Conservation (phyloP, 2,329 filamentous ascomycete species). For the Karstenula rhodostoma region DNA sequence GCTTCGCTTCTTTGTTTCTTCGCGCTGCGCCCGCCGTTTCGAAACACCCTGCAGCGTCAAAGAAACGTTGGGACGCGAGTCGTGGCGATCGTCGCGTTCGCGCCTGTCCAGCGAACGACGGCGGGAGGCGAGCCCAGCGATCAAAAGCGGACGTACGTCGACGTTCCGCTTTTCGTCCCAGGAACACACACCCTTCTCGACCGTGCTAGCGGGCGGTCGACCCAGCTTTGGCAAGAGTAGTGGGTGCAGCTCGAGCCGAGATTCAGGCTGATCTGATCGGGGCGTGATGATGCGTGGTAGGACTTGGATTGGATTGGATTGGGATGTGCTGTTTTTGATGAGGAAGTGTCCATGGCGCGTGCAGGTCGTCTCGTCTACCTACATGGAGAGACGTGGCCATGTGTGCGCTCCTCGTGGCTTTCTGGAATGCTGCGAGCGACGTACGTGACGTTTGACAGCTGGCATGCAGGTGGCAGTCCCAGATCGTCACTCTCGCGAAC, state of each 20-base stretch:
- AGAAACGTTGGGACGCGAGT: constrained; percentile 12
- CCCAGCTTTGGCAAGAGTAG: neutral
- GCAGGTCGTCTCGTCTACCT: neutral
- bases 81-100: neutral
- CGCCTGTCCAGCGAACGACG: neutral
- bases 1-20: constrained; percentile 2
- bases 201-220: constrained; percentile 2
- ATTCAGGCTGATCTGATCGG: neutral
- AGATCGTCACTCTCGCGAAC: neutral
- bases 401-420: neutral
- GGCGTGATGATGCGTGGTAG: neutral
- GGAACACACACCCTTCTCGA: neutral
- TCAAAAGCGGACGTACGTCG: neutral
- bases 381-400: neutral
- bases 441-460: neutral
- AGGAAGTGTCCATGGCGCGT: neutral
- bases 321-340: neutral
- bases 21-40: constrained; percentile 11
- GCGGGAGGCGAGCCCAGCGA: neutral
- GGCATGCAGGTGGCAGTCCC: neutral
- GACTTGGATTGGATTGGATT: neutral
- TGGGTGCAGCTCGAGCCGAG: neutral
- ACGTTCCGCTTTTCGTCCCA: constrained; percentile 2
- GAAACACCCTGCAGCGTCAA: constrained; percentile 2
- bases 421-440: neutral